phyloP scores from a whole-genome alignment of 2,329 filamentous ascomycete genomes.

The Alternaria rosae region DNA sequence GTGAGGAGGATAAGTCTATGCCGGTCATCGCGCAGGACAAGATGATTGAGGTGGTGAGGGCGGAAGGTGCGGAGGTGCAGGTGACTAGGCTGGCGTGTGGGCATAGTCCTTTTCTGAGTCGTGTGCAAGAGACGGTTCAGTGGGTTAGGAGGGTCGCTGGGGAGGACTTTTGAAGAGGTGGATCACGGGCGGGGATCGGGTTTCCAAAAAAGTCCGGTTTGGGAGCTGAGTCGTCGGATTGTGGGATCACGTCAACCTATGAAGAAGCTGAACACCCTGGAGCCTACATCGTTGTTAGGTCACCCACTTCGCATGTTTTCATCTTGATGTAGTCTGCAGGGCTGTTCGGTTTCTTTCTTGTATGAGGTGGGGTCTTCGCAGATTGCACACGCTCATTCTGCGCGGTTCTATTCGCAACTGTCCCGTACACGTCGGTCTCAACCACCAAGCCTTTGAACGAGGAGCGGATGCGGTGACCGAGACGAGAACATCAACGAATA shows the following conservation, averaged over 20 bases:
- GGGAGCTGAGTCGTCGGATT: background rate
- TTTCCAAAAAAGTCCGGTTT: background rate
- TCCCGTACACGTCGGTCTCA: too few relatives aligned
- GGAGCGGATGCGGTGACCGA: background rate
- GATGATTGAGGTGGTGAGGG: conserved; percentile 38
- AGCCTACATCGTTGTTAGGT: too few relatives aligned
- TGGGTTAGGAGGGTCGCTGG: conserved; percentile 40
- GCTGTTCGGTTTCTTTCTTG: too few relatives aligned
- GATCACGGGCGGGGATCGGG: background rate
- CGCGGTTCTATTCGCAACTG: too few relatives aligned
- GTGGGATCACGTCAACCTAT: too few relatives aligned
- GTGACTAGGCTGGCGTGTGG: conserved; percentile 44
- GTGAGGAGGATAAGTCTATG: conserved; percentile 48
- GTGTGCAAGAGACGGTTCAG: conserved; percentile 43
- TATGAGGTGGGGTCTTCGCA: too few relatives aligned
- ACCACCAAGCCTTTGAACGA: too few relatives aligned
- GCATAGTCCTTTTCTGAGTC: conserved; percentile 55
- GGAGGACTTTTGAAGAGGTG: conserved; percentile 5
- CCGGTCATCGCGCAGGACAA: conserved; percentile 40
- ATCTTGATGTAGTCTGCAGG: too few relatives aligned
- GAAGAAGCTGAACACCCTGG: too few relatives aligned
- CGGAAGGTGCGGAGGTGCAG: conserved; percentile 37
- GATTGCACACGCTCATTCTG: too few relatives aligned
- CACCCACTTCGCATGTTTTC: too few relatives aligned
- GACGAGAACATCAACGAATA: background rate